Conservation (phyloP, 257 asterid genomes). For the Plantago ovata region DNA sequence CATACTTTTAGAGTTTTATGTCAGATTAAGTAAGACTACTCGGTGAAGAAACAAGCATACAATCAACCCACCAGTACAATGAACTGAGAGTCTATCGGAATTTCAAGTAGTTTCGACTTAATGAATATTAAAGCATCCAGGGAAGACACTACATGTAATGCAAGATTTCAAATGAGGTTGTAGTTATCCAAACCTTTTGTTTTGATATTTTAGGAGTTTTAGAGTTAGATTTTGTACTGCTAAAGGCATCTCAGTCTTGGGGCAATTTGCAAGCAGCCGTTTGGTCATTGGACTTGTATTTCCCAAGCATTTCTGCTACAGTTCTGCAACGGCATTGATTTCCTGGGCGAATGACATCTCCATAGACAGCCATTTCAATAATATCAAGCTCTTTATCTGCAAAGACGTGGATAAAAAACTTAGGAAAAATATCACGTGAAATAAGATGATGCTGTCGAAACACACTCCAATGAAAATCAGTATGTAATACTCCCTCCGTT, state of each 20-base stretch:
- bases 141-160: no score
- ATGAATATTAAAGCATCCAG: no score
- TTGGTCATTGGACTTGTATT: constrained; percentile 59
- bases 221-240: constrained; percentile 13
- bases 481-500: no score
- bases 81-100: no score
- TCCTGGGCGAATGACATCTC: constrained; percentile 92
- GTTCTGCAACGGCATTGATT: constrained; percentile 88
- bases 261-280: constrained; percentile 72
- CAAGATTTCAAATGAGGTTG: no score
- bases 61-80: no score
- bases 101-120: no score
- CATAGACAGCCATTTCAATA: constrained; percentile 90
- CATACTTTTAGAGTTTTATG: no score
- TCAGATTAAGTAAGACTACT: no score
- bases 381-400: constrained; percentile 83
- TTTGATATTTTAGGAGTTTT: neutral
- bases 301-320: constrained; percentile 84
- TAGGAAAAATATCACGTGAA: neutral
- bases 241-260: constrained; percentile 22
- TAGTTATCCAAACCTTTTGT: no score
- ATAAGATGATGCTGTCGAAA: constrained; percentile 8
- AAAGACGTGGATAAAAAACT: constrained; percentile 1
- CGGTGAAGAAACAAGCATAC: no score
- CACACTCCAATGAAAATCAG: neutral